A percentile compares a stretch with the other conserved stretches of the same genome.
These are phyloP conservation scores for Trichoderma pleuroti DNA, from an alignment of 2,329 filamentous ascomycete species.

Conservation along the genomic window DNA sequence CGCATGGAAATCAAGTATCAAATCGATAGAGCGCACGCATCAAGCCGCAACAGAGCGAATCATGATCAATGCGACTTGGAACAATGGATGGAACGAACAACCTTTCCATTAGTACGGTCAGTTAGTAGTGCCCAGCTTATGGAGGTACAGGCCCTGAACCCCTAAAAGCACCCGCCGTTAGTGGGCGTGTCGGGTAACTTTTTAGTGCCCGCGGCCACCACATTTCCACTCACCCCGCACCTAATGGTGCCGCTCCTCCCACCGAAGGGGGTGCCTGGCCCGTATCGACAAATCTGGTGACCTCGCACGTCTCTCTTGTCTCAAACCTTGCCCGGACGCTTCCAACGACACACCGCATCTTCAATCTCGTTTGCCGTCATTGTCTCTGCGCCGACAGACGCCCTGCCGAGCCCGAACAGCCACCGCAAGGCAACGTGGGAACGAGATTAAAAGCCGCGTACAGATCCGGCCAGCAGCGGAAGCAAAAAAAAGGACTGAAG, in stretches of 20 bases:
- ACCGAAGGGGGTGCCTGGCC: slow-evolving; percentile 4
- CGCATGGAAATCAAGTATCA: no score
- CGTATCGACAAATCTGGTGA: slow-evolving; percentile 6
- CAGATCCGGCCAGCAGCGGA: not conserved
- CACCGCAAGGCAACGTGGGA: slow-evolving; percentile 3
- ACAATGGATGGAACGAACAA: not conserved
- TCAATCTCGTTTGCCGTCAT: slow-evolving; percentile 1
- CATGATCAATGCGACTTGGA: not conserved
- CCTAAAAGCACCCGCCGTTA: not conserved
- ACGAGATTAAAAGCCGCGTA: slow-evolving; percentile 1
- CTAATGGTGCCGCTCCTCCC: not conserved
- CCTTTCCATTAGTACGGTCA: not conserved
- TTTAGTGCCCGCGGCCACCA: slow-evolving; percentile 16
- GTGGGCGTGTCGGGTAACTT: slow-evolving; percentile 1
- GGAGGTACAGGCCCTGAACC: not conserved
- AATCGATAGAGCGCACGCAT: not conserved
- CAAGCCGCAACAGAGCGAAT: not conserved
- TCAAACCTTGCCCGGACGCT: not conserved
- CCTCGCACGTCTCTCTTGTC: slow-evolving; percentile 3
- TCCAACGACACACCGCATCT: slow-evolving; percentile 19
- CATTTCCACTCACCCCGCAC: slow-evolving; percentile 15
- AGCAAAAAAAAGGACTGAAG: not conserved
- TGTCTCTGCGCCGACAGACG: not conserved
- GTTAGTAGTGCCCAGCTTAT: not conserved
- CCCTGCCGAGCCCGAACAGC: not conserved